phyloP scores from a whole-genome alignment of 2,329 filamentous ascomycete species.

The Bipolaris cookei region DNA sequence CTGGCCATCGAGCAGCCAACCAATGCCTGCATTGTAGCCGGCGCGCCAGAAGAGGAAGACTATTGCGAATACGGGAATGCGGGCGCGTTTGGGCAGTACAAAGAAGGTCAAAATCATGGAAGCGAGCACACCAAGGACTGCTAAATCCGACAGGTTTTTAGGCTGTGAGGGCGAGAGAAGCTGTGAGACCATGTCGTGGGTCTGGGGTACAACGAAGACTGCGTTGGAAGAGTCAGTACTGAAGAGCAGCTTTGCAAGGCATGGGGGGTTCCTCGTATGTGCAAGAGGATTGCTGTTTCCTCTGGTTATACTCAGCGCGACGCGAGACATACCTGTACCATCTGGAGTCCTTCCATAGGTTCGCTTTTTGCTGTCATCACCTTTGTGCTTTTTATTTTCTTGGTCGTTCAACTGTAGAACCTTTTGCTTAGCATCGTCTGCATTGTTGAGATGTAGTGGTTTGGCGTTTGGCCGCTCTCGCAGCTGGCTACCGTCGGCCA shows the following conservation, averaged over 20 bases:
- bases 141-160: conserved; percentile 87
- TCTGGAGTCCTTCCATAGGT: conserved; percentile 91
- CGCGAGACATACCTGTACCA: conserved; percentile 74
- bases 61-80: conserved; percentile 77
- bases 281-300: not conserved
- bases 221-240: conserved; percentile 26
- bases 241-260: not conserved
- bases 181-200: conserved; percentile 99
- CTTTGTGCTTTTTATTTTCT: conserved; percentile 55
- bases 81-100: conserved; percentile 70
- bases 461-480: conserved; percentile 40
- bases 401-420: conserved; percentile 59
- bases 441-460: conserved; percentile 37
- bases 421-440: conserved; percentile 53
- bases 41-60: conserved; percentile 92
- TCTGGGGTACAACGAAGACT: conserved; percentile 96
- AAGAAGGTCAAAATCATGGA: conserved; percentile 77
- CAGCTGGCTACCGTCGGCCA: conserved; percentile 39
- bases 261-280: not conserved
- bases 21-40: conserved; percentile 93
- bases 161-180: conserved; percentile 91
- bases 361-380: conserved; percentile 67
- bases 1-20: conserved; percentile 84
- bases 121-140: conserved; percentile 79
- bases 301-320: not conserved